phyloP scores from a whole-genome alignment of 2,329 filamentous ascomycete genomes.

The Phialemonium atrogriseum region DNA sequence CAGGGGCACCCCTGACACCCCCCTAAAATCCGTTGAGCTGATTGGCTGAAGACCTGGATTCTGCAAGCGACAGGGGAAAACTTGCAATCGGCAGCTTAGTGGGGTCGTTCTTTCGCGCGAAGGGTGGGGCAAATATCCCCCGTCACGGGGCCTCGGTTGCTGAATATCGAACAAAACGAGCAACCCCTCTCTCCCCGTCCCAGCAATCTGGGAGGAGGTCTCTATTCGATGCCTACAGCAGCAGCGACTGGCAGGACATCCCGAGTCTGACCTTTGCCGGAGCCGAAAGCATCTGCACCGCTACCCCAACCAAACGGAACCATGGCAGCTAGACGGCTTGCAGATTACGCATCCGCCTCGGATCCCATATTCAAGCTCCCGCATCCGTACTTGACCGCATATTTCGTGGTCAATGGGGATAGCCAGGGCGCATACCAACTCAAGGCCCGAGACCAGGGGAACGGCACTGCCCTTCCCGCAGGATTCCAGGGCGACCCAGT shows the following conservation, averaged over 20 bases:
- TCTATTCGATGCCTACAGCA: too few species aligned
- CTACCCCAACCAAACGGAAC: conserved; percentile 2
- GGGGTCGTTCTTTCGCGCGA: too few species aligned
- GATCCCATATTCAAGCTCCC: conserved; percentile 20
- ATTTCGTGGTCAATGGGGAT: conserved; percentile 12
- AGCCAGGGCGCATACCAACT: conserved; percentile 10
- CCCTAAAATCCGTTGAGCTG: not conserved
- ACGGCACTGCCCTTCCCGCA: conserved; percentile 8
- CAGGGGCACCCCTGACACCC: conserved; percentile 3
- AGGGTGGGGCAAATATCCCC: too few species aligned
- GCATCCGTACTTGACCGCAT: conserved; percentile 20
- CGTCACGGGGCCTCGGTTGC: conserved; percentile 1
- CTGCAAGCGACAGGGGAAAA: too few species aligned
- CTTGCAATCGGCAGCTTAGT: too few species aligned
- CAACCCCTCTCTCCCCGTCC: too few species aligned
- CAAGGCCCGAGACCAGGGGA: conserved; percentile 4
- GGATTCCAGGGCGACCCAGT: conserved; percentile 18
- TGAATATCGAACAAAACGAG: not conserved
- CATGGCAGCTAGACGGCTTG: conserved; percentile 13
- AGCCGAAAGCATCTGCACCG: too few species aligned
- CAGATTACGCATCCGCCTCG: conserved; percentile 13
- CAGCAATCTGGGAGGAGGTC: too few species aligned
- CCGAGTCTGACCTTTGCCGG: too few species aligned
- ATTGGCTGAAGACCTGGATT: too few species aligned
- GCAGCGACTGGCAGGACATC: too few species aligned